Base-by-base conservation (phyloP, 2,329 filamentous ascomycete genomes). In the Daldinia sp. region DNA sequence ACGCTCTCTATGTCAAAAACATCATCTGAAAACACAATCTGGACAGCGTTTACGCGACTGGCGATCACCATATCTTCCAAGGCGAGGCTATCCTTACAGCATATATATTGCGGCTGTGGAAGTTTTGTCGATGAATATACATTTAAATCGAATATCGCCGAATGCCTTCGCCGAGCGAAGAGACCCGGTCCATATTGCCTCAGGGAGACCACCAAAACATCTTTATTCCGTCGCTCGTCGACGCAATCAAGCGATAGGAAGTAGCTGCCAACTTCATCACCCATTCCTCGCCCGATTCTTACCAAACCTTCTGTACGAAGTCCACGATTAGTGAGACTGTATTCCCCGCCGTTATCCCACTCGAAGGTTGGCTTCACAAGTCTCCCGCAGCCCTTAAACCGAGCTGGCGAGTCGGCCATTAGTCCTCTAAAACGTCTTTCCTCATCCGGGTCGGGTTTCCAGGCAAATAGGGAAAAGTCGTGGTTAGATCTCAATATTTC, bases 391-490 rank as follows among this genome's bases (percentile, higher is more conserved):
- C 63, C 69, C 21, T 57, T 66, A 43, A 72, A 72, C 41, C 71
- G 68, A 37, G 39, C 61, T 0, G 70, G 70, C 0, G 68, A 68
- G 17, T 58, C 64, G 1, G 70, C 70, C 65, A 67, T 70, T 5
- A 72, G 45, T 3, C 67, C 66, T 6, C 70, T 58, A 35, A 67
- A 72, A 17, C 52, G 34, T 3, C 68, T 66, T 9, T 34, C 29
- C 21, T 72, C 69, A 6, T 41, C 34, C 7, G 54, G 45, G 1
- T 64, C 41, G 3, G 70, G 58, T 4, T 53, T 6, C 29, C 51
- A n/a, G 29, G 69, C 68, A 53, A 74, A 74, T 1, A 74, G 27
- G 4, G 69, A 67, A 6, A 74, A 69, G 32, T 74, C 72, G 21
- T 70, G 56, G 2, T 61, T 58, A 2, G 23, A 60, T 32, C 62